phyloP scores from a whole-genome alignment of 2,329 filamentous ascomycete genomes.

The Trichoderma endophyticum region DNA sequence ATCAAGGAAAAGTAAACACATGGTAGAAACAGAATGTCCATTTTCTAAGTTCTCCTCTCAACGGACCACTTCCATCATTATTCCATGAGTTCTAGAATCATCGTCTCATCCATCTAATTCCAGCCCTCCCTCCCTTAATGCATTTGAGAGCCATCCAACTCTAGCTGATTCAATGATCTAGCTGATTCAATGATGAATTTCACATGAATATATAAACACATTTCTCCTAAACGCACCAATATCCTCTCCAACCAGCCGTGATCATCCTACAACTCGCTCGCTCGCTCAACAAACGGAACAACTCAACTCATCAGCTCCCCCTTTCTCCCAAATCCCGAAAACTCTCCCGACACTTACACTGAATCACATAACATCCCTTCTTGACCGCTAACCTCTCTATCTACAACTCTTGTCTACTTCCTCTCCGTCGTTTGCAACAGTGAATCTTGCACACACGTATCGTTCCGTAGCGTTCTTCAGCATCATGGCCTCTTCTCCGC shows the following conservation, averaged over 20 bases:
- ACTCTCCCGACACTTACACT: neutral
- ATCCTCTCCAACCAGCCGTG: neutral
- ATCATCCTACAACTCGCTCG: neutral
- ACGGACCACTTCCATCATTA: neutral
- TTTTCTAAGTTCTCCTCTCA: neutral
- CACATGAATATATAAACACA: neutral
- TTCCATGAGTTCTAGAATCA: neutral
- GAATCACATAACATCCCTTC: constrained; percentile 13
- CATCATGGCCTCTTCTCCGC: neutral
- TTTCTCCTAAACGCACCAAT: neutral
- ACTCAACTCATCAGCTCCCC: neutral
- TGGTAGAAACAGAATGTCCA: too few relatives aligned
- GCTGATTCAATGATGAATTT: neutral
- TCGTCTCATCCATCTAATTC: neutral
- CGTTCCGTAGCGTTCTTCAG: neutral
- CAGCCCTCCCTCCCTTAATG: too few relatives aligned
- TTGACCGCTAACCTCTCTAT: constrained; percentile 1
- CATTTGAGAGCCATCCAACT: neutral
- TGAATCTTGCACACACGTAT: constrained; percentile 7
- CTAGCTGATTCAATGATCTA: neutral
- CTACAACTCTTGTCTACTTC: neutral
- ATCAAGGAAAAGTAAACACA: neutral
- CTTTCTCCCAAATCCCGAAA: neutral
- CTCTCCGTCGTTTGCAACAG: neutral
- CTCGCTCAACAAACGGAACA: neutral